Base-by-base conservation (phyloP, 2,329 filamentous ascomycete genomes). In the Colletotrichum truncatum region DNA sequence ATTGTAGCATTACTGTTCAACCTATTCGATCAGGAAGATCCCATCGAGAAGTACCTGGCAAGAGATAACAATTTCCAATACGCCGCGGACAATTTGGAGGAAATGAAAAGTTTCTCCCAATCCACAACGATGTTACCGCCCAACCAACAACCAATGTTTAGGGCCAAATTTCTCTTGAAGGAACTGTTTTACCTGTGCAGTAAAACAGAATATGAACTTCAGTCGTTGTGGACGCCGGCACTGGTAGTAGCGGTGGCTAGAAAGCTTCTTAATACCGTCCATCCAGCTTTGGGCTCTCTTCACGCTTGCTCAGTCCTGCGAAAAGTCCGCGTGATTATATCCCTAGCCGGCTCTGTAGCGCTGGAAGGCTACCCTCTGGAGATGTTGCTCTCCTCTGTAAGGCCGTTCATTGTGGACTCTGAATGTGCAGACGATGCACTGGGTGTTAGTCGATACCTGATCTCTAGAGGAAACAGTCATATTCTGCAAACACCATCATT, bases 351-450 rank as follows among this genome's bases (percentile, higher is more conserved):
- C 0, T 76, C 87, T 1, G 84, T 89, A 53, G 92, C 92, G n/a
- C 82, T 91, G 23, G 81, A 88, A 39, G 92, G 91, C 0, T 98
- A 98, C 73, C 92, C 93, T 10, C 77, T 98, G 12, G 93, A 99
- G 76, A 96, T 98, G 92, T 84, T 97, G 0, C 83, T 99, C 2
- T 92, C 94, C 71, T 91, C 92, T 2, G 83, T 97, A 18, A 86
- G 91, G 9, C 89, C 89, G 0, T 97, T 94, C 69, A 82, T 98
- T 6, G 90, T 91, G 1, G 91, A 98, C 70, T 85, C 90, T 0
- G 91, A 97, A 73, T 98, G 95, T 76, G 92, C 94, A 9, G 93
- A 97, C 73, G 96, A 99, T 79, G 90, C 93, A 2, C 84, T 98
- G 45, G 95, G 94, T 0, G 87, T 99, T 32, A 89, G 92, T 65